phyloP scores from a whole-genome alignment of 805 yeast species.

The Candida boidinii region DNA sequence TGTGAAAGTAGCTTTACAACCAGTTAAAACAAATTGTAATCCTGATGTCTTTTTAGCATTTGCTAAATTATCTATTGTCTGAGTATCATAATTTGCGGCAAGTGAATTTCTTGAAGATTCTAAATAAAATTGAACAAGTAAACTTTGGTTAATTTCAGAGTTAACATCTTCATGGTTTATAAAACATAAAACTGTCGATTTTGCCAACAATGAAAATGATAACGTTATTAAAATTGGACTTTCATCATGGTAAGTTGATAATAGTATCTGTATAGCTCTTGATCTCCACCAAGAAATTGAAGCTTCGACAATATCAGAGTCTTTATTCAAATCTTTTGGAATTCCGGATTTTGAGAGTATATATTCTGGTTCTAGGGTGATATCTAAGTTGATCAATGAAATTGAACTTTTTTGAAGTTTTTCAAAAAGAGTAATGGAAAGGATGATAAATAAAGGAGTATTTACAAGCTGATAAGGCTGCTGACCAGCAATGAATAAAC shows the following conservation, averaged over 20 bases:
- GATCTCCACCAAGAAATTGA: slow-evolving; percentile 69
- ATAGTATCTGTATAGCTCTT: slow-evolving; percentile 56
- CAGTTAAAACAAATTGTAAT: slow-evolving; percentile 63
- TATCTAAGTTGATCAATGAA: slow-evolving; percentile 10
- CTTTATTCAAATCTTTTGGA: slow-evolving; percentile 4
- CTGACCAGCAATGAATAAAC: slow-evolving; percentile 41
- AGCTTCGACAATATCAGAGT: slow-evolving; percentile 30
- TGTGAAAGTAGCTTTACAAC: slow-evolving; percentile 83
- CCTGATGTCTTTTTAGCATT: slow-evolving; percentile 53
- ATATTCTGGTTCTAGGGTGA: slow-evolving; percentile 13
- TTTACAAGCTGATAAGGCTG: slow-evolving; percentile 55
- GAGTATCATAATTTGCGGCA: slow-evolving; percentile 56
- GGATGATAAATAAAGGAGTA: slow-evolving; percentile 35
- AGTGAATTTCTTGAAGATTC: slow-evolving; percentile 62
- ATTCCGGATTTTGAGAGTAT: slow-evolving; percentile 13
- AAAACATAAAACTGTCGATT: slow-evolving; percentile 24
- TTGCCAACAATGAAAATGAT: slow-evolving; percentile 31
- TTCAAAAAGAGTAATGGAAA: slow-evolving; percentile 38
- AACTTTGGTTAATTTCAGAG: slow-evolving; percentile 17
- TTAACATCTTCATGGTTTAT: slow-evolving; percentile 23
- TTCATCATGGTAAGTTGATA: slow-evolving; percentile 56
- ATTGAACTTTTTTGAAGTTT: slow-evolving; percentile 21
- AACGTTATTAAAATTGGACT: slow-evolving; percentile 34
- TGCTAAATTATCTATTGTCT: slow-evolving; percentile 44
- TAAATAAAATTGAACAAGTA: slow-evolving; percentile 44